phyloP scores from a whole-genome alignment of 768 basidiomycete genomes.

The Nidula microcarpa region DNA sequence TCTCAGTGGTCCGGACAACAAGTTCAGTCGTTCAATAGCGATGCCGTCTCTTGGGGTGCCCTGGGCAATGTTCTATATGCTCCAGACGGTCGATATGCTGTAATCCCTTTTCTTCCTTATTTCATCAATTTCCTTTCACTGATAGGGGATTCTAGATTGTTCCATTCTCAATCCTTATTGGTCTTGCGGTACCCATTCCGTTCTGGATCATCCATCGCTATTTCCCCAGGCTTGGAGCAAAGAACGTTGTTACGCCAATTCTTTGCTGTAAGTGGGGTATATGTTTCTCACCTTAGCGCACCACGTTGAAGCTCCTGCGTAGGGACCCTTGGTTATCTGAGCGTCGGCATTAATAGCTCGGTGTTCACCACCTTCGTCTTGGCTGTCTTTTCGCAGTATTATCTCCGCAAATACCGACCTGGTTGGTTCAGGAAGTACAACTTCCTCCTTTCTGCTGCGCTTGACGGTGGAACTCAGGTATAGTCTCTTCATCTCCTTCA shows the following conservation, averaged over 20 bases:
- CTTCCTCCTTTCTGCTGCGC: constrained; percentile 48
- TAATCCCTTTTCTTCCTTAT: constrained; percentile 15
- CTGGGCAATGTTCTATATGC: constrained; percentile 46
- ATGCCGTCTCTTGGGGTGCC: constrained; percentile 58
- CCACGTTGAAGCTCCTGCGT: neutral
- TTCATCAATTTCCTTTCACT: neutral
- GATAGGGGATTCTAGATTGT: constrained; percentile 27
- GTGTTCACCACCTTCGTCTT: constrained; percentile 41
- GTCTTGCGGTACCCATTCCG: constrained; percentile 50
- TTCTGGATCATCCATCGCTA: constrained; percentile 49
- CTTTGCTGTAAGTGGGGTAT: constrained; percentile 28
- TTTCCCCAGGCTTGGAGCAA: constrained; percentile 43
- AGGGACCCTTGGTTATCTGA: constrained; percentile 44
- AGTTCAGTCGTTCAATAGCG: constrained; percentile 37
- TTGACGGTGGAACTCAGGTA: constrained; percentile 52
- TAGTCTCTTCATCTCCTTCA: constrained; percentile 13
- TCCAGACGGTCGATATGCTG: constrained; percentile 43
- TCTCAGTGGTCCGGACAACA: constrained; percentile 47
- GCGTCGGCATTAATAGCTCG: constrained; percentile 56
- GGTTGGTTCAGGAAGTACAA: constrained; percentile 51
- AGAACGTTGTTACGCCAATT: constrained; percentile 49
- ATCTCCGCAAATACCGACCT: constrained; percentile 36
- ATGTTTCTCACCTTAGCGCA: neutral
- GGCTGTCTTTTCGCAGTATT: constrained; percentile 45
- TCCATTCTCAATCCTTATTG: constrained; percentile 44